Evolutionary conservation across 148 eudicot species (phyloP), one percentile per base, ranked within the genome.

Genomic region (Simmondsia chinensis): DNA sequence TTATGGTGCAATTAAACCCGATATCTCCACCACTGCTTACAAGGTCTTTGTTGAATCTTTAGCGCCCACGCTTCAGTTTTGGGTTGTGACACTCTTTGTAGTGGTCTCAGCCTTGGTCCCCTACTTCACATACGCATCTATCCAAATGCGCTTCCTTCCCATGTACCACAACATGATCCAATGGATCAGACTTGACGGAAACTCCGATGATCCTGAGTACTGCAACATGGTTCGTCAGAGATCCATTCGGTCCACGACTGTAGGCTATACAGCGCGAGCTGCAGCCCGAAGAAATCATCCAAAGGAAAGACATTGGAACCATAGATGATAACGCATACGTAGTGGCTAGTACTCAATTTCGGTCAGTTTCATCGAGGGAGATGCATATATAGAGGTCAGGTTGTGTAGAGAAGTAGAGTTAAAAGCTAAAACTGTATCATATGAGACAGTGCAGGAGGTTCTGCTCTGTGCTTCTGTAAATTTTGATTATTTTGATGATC

Each of bases 121-220:
- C 2, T 85, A 91, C 49, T 64, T 72, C 25, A 39, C 63, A 1
- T 82, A 65, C 61, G 39, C 77, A 2, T 64, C 86, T 11, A 42
- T 91, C 12, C 95, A 82, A 39, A 68, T 79, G 83, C 49, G 85
- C 28, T 91, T 82, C 55, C 52, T 85, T 54, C 97, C 97, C 6
- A 72, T 75, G 85, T 91, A 82, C 67, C 95, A 91, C 50, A 79
- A 73, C 5, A 72, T 68, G 86, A 70, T 91, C 48, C 97, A 82
- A 53, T 76, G 86, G 94, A 74, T 82, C 4, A 68, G 86, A 44
- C 56, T 60, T 8, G 81, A 91, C 52, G 95, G 95, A n/a, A 57
- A 43, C 5, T 16, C 65, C 0, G 70, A 91, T 1, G 97, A 91
- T 9, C 81, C 95, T 2, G 97, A 91, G 43, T 74, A 42, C 49